phyloP scores from a whole-genome alignment of 75 land plant species.

The Picea glauca region DNA sequence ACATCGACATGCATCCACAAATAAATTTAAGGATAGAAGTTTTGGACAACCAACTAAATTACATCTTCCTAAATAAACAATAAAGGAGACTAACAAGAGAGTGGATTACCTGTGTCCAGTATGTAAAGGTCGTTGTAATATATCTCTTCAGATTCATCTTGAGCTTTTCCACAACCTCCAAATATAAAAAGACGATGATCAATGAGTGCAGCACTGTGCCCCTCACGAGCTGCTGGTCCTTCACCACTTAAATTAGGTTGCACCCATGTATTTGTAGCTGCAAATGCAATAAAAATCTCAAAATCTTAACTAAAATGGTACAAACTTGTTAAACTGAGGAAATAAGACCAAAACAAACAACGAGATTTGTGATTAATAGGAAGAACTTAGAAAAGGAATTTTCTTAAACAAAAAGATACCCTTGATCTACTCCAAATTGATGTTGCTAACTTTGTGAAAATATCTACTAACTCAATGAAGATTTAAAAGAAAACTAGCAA shows the following conservation, averaged over 20 bases:
- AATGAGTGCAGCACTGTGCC: slow-evolving; percentile 86
- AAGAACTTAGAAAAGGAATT: neutral
- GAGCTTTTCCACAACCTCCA: slow-evolving; percentile 91
- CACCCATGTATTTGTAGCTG: slow-evolving; percentile 82
- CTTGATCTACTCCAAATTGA: neutral
- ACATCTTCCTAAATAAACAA: neutral
- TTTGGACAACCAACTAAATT: neutral
- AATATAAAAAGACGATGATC: slow-evolving; percentile 69
- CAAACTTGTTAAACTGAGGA: neutral
- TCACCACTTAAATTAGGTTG: slow-evolving; percentile 64
- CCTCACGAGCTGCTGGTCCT: slow-evolving; percentile 85
- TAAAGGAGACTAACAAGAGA: neutral
- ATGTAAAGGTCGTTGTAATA: slow-evolving; percentile 89
- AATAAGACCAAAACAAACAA: neutral
- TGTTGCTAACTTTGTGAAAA: neutral
- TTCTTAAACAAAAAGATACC: neutral
- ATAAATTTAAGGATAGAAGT: neutral
- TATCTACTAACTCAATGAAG: neutral
- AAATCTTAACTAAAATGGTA: slow-evolving; percentile 8
- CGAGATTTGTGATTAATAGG: neutral
- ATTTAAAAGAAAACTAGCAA: neutral
- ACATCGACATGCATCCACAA: no score
- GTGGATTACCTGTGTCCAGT: slow-evolving; percentile 61
- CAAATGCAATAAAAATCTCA: neutral
- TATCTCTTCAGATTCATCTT: slow-evolving; percentile 46